phyloP scores from a whole-genome alignment of 352 stramenopile genomes.

The Thalassiosira oceanica region DNA sequence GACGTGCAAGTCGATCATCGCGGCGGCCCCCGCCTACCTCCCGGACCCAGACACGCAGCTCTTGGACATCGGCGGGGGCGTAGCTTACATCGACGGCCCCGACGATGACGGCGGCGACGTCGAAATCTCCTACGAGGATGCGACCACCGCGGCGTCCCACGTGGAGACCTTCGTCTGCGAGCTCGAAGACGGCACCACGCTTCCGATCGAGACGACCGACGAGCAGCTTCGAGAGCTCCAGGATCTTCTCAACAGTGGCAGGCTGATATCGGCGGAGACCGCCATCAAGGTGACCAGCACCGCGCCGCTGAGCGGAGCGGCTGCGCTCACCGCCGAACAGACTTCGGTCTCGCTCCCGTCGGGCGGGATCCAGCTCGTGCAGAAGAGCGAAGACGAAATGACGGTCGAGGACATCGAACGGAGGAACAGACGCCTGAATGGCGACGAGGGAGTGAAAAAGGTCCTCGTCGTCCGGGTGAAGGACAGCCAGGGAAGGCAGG shows the following conservation, averaged over 20 bases:
- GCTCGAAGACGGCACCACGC: constrained; percentile 16
- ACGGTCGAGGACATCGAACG: background rate
- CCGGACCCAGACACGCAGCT: too few species aligned
- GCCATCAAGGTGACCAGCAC: constrained; percentile 14
- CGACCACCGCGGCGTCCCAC: background rate
- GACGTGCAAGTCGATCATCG: too few species aligned
- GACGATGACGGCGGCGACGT: background rate
- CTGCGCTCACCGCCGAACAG: background rate
- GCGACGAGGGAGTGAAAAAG: constrained; percentile 6
- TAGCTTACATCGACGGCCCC: background rate
- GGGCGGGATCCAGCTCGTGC: background rate
- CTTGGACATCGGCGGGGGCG: too few species aligned
- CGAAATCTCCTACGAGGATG: background rate
- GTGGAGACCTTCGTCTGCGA: constrained; percentile 47
- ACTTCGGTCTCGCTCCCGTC: too few species aligned
- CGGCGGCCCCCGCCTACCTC: too few species aligned
- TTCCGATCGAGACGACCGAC: constrained; percentile 18
- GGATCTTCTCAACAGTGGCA: constrained; percentile 25
- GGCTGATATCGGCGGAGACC: constrained; percentile 22
- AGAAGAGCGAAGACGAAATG: background rate
- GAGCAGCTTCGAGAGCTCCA: constrained; percentile 28
- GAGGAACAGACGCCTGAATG: background rate
- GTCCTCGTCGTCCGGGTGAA: constrained; percentile 22
- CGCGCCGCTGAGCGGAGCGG: background rate
- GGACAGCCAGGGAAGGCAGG: constrained; percentile 1